These are phyloP conservation scores for Daldinia sp. DNA, from an alignment of 2,329 filamentous ascomycete species.

Conservation along the genomic window DNA sequence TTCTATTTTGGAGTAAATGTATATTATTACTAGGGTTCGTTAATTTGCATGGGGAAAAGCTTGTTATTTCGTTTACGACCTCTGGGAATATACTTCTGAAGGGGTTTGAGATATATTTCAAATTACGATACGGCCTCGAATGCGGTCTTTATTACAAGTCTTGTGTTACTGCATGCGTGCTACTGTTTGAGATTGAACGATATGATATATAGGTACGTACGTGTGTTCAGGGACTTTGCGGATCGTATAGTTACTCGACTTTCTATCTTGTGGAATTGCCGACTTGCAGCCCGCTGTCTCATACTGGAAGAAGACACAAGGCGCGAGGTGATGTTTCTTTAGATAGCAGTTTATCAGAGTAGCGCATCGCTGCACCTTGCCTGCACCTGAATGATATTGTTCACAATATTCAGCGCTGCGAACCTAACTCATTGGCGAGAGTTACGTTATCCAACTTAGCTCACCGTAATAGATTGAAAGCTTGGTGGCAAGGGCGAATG, in stretches of 20 bases:
- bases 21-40: slow-evolving; percentile 3
- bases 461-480: background rate
- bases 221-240: background rate
- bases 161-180: slow-evolving; percentile 5
- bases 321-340: background rate
- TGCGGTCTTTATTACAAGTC: slow-evolving; percentile 7
- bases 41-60: slow-evolving; percentile 21
- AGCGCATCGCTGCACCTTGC: background rate
- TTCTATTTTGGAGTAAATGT: background rate
- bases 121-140: slow-evolving; percentile 4
- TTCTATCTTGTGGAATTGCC: background rate
- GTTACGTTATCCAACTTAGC: background rate
- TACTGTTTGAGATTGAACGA: slow-evolving; percentile 5
- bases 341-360: background rate
- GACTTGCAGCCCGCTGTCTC: background rate
- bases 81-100: background rate
- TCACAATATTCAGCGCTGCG: background rate
- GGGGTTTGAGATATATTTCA: background rate
- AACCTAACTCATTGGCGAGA: background rate
- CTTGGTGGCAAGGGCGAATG: background rate
- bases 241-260: background rate
- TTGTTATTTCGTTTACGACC: slow-evolving; percentile 5
- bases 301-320: background rate
- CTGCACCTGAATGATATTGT: background rate
- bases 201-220: background rate